Base-by-base conservation (phyloP, 176 grass and related monocot genomes). In the Tillandsia fasciculata region DNA sequence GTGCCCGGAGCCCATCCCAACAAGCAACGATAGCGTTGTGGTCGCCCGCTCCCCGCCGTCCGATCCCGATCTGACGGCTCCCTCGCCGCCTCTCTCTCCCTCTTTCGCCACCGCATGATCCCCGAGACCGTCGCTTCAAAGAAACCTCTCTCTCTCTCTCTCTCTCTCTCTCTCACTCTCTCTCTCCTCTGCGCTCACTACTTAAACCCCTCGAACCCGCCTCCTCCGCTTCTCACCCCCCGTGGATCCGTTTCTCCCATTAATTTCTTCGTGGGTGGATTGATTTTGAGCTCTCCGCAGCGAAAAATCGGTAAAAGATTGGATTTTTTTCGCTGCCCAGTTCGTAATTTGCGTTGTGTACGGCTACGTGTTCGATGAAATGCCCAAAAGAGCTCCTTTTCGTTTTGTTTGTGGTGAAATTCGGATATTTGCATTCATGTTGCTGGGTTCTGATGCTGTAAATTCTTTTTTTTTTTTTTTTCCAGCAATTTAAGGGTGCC, bases 101-200 rank as follows among this genome's bases (percentile, higher is more conserved):
- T 50, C 20, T 3, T 2, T 13, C 29, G 7, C 33, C 22, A 28
- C 59, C 2, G 71, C 80, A 57, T 76, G 73, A 57, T 65, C 65
- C 70, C 73, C 26, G 51, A 52, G 27, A 51, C 49, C 52, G 52
- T 76, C 58, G 66, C 79, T 76, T 82, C 54, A 71, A 82, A 58
- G 15, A 52, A 76, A 33, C 52, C 64, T 17, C 26, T 52, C 70
- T 42, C n/a, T 18, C 53, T 8, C 66, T 50, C 2, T 22, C 42
- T 56, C 54, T 24, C 47, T 13, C 8, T 49, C 65, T 22, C 64
- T 24, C 51, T 49, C 64, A 52, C 65, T 20, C 67, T 3, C 18
- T n/a, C 57, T 42, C n/a, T 50, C 48, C 61, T 27, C 69, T 52
- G 12, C 65, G 22, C 65, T 63, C 51, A 9, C 69, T 79, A 72